Evolutionary conservation across 108 stramenopile genomes (phyloP).

Genomic region (Nannochloropsis salina): DNA sequence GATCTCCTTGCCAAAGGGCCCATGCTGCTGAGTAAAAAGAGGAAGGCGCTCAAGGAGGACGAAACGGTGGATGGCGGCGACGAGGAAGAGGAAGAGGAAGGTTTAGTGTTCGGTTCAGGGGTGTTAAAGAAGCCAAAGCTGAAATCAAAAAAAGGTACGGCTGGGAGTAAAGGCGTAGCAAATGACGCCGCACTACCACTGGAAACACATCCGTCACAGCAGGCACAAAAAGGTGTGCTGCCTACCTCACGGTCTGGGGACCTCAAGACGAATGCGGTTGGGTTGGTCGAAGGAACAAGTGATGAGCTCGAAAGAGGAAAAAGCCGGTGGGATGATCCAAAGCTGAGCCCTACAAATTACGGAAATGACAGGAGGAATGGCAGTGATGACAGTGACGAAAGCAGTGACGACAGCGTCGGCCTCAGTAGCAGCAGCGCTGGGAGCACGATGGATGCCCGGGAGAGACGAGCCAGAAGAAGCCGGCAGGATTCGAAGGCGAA

Average conservation of each 20-base stretch:
- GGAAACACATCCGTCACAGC: no score
- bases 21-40: not conserved
- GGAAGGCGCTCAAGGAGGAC: not conserved
- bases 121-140: not conserved
- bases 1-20: not conserved
- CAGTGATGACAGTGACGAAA: not conserved
- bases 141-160: not conserved
- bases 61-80: not conserved
- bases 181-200: no score
- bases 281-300: no score
- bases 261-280: no score
- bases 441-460: not conserved
- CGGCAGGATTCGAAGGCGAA: not conserved
- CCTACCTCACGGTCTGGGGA: no score
- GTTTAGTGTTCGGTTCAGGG: not conserved
- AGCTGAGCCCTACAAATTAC: no score
- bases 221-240: no score
- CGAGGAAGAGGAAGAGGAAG: slow-evolving; percentile 11
- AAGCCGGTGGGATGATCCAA: not conserved
- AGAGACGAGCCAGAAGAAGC: not conserved
- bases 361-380: not conserved
- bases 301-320: not conserved
- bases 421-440: not conserved
- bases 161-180: no score
- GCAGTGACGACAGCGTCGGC: not conserved